phyloP scores from a whole-genome alignment of 805 yeast species.

The Candida yuanshanica region DNA sequence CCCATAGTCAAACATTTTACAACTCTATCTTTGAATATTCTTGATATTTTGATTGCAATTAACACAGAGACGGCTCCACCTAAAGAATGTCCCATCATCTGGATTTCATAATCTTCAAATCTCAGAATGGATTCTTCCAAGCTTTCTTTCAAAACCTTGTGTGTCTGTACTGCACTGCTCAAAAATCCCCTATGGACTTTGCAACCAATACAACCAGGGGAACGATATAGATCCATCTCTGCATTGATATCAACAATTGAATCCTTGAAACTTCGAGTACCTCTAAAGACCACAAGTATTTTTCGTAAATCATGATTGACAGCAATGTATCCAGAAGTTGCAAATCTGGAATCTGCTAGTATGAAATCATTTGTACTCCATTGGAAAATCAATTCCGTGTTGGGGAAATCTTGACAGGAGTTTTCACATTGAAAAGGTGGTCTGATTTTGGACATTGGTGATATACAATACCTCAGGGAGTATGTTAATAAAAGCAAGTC shows the following conservation, averaged over 20 bases:
- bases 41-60: constrained; percentile 6
- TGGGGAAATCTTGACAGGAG: constrained; percentile 17
- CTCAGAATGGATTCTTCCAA: constrained; percentile 1
- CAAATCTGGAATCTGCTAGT: constrained; percentile 7
- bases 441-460: constrained; percentile 14
- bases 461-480: constrained; percentile 20
- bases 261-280: constrained; percentile 24
- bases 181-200: constrained; percentile 22
- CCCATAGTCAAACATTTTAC: constrained; percentile 20
- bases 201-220: constrained; percentile 9
- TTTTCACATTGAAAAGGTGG: constrained; percentile 23
- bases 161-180: constrained; percentile 11
- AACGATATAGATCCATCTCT: constrained; percentile 17
- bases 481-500: no score
- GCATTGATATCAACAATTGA: constrained; percentile 20
- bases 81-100: constrained; percentile 23
- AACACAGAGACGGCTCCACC: constrained; percentile 24
- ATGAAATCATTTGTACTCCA: constrained; percentile 19
- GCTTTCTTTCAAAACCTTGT: constrained; percentile 1
- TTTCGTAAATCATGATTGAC: constrained; percentile 8
- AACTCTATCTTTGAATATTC: neutral
- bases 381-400: constrained; percentile 19
- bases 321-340: constrained; percentile 23
- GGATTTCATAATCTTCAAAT: constrained; percentile 9
- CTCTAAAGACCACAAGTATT: constrained; percentile 16